These are phyloP conservation scores for Lathyrus aphaca DNA, from an alignment of 306 rosid species.

Conservation along the genomic window DNA sequence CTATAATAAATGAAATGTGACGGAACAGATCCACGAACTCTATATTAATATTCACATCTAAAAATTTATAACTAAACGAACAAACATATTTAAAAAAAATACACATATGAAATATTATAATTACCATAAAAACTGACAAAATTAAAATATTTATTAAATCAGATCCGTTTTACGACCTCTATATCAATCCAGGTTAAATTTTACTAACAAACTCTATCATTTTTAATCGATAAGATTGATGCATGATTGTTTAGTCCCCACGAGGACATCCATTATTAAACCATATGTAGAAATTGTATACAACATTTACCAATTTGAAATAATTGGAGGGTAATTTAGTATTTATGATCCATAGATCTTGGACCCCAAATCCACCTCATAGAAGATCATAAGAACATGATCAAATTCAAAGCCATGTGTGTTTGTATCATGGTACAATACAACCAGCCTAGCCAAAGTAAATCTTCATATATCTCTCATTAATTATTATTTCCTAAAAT, in stretches of 20 bases:
- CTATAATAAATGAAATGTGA: no score
- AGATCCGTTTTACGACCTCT: no score
- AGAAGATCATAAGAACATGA: conserved; percentile 41
- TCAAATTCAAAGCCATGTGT: conserved; percentile 52
- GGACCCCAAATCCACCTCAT: conserved; percentile 46
- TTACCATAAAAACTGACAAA: no score
- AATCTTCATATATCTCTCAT: background rate
- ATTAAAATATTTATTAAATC: no score
- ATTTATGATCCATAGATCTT: conserved; percentile 43
- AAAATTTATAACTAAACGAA: no score
- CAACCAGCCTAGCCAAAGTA: conserved; percentile 22
- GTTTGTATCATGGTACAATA: conserved; percentile 21
- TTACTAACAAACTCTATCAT: background rate
- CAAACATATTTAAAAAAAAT: no score
- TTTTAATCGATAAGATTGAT: conserved; percentile 4
- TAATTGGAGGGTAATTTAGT: conserved; percentile 40
- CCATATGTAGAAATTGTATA: conserved; percentile 19
- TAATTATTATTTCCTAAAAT: background rate
- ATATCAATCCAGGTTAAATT: no score
- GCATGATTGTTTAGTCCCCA: conserved; percentile 26
- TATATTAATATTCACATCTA: no score
- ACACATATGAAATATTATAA: no score
- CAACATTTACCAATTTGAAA: conserved; percentile 34
- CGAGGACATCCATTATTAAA: conserved; percentile 30
- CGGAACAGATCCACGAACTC: no score